A percentile compares a stretch with the other conserved stretches of the same genome.
These are phyloP conservation scores for Vaccinium macrocarpon DNA, from an alignment of 148 eudicot genomes.

Conservation along the genomic window DNA sequence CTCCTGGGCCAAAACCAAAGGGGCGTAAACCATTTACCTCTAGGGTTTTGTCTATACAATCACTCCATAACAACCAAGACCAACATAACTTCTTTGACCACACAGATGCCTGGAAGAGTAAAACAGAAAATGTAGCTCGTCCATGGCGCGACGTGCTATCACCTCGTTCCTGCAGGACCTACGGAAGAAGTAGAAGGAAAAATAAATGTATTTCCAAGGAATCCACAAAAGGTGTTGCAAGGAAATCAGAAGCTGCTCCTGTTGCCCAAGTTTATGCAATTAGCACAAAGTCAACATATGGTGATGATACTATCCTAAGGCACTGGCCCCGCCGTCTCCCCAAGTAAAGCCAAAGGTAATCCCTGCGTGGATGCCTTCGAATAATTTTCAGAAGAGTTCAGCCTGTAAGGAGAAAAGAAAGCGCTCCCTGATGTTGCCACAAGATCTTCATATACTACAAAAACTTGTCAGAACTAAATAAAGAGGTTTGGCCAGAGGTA, in stretches of 20 bases:
- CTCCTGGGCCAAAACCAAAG: background rate
- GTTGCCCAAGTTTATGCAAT: background rate
- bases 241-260: constrained; percentile 1
- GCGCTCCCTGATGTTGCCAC: background rate
- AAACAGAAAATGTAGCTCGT: constrained; percentile 96
- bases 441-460: background rate
- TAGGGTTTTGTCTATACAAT: background rate
- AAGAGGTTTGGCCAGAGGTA: background rate
- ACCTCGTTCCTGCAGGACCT: constrained; percentile 99
- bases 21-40: background rate
- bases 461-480: background rate
- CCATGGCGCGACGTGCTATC: constrained; percentile 99
- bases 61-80: constrained; percentile 4
- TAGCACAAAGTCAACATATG: background rate
- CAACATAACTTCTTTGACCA: constrained; percentile 3
- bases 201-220: background rate
- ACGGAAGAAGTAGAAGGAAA: constrained; percentile 20
- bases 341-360: background rate
- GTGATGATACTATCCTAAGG: background rate
- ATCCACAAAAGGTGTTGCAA: background rate
- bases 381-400: background rate
- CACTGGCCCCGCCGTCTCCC: background rate
- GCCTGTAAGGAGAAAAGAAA: constrained; percentile 1
- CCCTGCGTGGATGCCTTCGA: background rate
- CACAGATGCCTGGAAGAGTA: constrained; percentile 82